A percentile compares a stretch with the other conserved stretches of the same genome.
phyloP scores from a whole-genome alignment of 2,329 filamentous ascomycete genomes.

The Colletotrichum gloeosporioides region DNA sequence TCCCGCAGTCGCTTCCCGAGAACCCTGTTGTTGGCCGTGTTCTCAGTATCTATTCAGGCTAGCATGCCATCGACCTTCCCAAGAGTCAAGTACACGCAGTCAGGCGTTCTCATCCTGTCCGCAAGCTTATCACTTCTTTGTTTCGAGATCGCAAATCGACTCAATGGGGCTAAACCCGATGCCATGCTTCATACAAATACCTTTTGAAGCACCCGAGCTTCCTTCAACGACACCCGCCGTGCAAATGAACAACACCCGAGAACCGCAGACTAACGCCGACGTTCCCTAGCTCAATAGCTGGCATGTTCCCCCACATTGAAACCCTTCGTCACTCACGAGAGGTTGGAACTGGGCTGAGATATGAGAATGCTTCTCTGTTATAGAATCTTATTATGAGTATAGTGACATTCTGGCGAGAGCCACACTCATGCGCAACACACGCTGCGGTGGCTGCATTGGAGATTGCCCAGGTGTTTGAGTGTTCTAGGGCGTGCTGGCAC shows the following conservation, averaged over 20 bases:
- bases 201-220: neutral
- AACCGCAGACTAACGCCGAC: neutral
- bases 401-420: neutral
- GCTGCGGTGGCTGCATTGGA: neutral
- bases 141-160: neutral
- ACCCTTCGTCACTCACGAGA: neutral
- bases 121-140: neutral
- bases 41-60: neutral
- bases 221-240: neutral
- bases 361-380: neutral
- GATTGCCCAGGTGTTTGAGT: neutral
- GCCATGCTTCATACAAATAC: neutral
- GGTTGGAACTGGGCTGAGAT: neutral
- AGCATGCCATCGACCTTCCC: neutral
- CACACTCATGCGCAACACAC: neutral
- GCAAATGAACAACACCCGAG: neutral
- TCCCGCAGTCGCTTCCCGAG: neutral
- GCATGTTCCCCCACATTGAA: neutral
- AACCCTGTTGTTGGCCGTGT: neutral
- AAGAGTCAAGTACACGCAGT: neutral
- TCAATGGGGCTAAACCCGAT: neutral
- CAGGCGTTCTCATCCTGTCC: neutral
- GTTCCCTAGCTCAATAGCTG: neutral
- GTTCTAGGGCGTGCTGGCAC: neutral
- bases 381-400: neutral